Evolutionary conservation across 108 stramenopile genomes (phyloP).

Genomic region (Heterococcus sp.): DNA sequence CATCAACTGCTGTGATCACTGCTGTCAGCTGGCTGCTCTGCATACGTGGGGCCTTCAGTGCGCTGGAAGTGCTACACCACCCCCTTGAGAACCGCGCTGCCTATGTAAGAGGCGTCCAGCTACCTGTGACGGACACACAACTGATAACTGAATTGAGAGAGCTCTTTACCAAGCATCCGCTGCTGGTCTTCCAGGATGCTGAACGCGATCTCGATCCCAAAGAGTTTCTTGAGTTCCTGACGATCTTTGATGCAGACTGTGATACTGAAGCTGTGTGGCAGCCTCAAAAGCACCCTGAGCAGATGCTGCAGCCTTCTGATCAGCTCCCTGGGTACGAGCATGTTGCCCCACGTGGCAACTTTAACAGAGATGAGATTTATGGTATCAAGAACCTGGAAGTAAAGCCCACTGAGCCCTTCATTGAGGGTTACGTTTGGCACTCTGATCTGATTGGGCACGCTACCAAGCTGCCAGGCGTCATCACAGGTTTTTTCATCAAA

Average conservation of each 20-base stretch:
- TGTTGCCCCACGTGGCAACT: not conserved
- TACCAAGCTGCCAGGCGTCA: not conserved
- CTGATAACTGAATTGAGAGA: too few relatives aligned
- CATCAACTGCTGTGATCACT: too few relatives aligned
- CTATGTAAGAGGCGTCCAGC: not conserved
- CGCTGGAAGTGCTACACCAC: too few relatives aligned
- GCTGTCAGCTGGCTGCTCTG: too few relatives aligned
- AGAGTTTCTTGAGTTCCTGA: not conserved
- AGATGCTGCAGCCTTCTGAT: not conserved
- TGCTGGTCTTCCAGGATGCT: not conserved
- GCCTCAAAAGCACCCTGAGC: not conserved
- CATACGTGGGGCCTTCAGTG: too few relatives aligned
- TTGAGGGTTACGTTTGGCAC: not conserved
- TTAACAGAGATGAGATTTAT: not conserved
- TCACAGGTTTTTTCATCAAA: not conserved
- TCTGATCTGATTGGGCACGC: not conserved
- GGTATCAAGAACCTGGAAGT: not conserved
- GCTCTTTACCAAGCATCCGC: too few relatives aligned
- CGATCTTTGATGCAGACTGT: not conserved
- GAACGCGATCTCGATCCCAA: not conserved
- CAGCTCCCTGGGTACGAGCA: not conserved
- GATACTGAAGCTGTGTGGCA: not conserved
- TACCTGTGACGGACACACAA: too few relatives aligned
- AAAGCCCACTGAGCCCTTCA: not conserved
- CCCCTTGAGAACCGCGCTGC: not conserved